Base-by-base conservation (phyloP, 2,329 filamentous ascomycete genomes). In the Colletotrichum sp. region DNA sequence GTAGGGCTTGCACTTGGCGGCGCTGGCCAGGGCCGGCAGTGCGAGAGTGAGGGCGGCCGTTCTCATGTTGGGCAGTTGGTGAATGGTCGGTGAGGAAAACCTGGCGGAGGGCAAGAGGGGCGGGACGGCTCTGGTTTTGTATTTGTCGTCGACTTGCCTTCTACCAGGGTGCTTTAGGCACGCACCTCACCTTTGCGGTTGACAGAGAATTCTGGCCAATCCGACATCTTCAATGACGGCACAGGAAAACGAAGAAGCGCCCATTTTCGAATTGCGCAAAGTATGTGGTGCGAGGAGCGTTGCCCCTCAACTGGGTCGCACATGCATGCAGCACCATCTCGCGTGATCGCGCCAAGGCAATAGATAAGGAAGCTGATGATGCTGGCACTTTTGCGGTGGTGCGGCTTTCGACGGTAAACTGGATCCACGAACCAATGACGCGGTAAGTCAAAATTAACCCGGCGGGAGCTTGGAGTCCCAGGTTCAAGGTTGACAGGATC, bases 1-100 rank as follows among this genome's bases (percentile, higher is more conserved):
- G 39, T 81, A 80, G 16, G 80, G 78, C 79, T 84, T 83, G 80
- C 78, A 81, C 75, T 78, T 76, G 60, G 44, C 62, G 49, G 81
- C 82, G 74, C 69, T 71, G 74, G 73, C 79, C 55, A 81, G 67
- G 18, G 77, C 77, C 8, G 79, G 78, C 72, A 80, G 73, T 9
- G 80, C 81, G 76, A 83, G 44, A 64, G 81, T 76, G 24, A 82
- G 73, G 63, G 81, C 67, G 72, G 80, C 77, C 62, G 76, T 72
- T 57, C 62, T 77, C 77, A 78, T 78, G 55, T 71, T 75, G 66
- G 39, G 30, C 18, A 6, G 7, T 28, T 39, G 9, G 30, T 26
- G 39, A 44, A 57, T 36, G 34, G 32, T 30, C 18, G 55, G 32
- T 16, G 62, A 57, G 32, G 10, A 55, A 44, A 55, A n/a, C 49